Evolutionary conservation across 148 eudicot genomes (phyloP), one percentile per base, ranked within the genome.

Genomic region (Pharnaceum exiguum): DNA sequence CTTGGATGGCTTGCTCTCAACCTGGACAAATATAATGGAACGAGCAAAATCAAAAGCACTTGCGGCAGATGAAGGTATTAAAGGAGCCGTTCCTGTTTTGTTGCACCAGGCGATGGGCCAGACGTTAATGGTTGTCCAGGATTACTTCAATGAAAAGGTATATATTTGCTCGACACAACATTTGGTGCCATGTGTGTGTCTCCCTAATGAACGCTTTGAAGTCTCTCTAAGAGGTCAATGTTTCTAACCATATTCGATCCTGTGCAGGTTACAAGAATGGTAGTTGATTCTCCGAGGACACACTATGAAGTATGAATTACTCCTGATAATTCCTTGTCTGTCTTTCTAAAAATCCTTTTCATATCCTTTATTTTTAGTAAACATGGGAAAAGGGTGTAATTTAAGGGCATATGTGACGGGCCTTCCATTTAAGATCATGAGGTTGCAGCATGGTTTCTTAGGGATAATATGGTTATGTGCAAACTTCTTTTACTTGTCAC

Each of bases 51-150:
- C 96, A 66, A 88, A 96, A 21, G 84, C 94, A 52, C 96, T 91
- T 75, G 96, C 98, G 55, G 96, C 98, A 25, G 95, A 87, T 75
- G 98, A 93, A 83, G 89, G 94, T 43, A 83, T 88, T 38, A 86
- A 83, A 59, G 96, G 90, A 40, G 90, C 96, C 60, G 75, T 83
- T 38, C 90, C 90, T 71, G 85, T 83, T 71, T 68, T 93, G 62
- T 71, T 93, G 75, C 96, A 93, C 52, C 81, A 78, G 69, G 96
- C 98, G 29, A 87, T 93, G 98, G 83, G 85, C 55, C 90, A 88
- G 67, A 93, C 98, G 59, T 82, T 93, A 45, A 80, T 88, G 13
- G 82, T 93, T 71, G 98, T 79, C 71, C 98, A 88, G 78, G 96
- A 93, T 71, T 87, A 82, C 72, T 93, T 93, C 59, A 88, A 61